Percentiles rank a stretch among this genome's conserved stretches.
These are phyloP conservation scores for Brettanomyces sp. DNA, from an alignment of 805 yeast species.

Conservation along the genomic window DNA sequence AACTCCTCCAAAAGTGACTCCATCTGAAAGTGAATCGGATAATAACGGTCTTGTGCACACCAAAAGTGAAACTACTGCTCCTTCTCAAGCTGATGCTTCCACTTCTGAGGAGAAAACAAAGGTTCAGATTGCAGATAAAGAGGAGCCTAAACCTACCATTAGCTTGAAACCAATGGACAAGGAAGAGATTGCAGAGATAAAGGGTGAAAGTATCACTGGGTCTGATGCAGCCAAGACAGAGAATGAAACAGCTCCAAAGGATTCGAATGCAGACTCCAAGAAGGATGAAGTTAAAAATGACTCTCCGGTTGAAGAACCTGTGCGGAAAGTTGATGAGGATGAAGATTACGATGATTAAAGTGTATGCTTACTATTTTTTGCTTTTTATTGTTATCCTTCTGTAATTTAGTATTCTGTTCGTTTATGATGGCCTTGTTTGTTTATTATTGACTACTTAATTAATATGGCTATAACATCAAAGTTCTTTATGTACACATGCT, in stretches of 20 bases:
- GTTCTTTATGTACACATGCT: too few species aligned
- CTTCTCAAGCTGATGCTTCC: neutral
- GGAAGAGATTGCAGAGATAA: conserved; percentile 2
- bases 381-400: too few species aligned
- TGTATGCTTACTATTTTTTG: too few species aligned
- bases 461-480: too few species aligned
- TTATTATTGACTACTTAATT: too few species aligned
- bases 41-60: too few species aligned
- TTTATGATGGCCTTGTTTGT: too few species aligned
- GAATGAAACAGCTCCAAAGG: neutral
- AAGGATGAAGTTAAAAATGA: neutral
- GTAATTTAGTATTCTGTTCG: too few species aligned
- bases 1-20: too few species aligned
- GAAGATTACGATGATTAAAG: conserved; percentile 2
- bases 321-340: conserved; percentile 5
- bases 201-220: neutral
- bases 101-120: neutral
- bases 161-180: conserved; percentile 3
- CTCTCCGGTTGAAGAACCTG: conserved; percentile 1
- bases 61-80: neutral
- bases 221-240: neutral
- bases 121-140: neutral
- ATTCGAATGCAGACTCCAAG: neutral
- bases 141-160: neutral
- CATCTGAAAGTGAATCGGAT: too few species aligned